Evolutionary conservation across 2,329 filamentous ascomycete species (phyloP).

Genomic region (Hypoxylon sp.): DNA sequence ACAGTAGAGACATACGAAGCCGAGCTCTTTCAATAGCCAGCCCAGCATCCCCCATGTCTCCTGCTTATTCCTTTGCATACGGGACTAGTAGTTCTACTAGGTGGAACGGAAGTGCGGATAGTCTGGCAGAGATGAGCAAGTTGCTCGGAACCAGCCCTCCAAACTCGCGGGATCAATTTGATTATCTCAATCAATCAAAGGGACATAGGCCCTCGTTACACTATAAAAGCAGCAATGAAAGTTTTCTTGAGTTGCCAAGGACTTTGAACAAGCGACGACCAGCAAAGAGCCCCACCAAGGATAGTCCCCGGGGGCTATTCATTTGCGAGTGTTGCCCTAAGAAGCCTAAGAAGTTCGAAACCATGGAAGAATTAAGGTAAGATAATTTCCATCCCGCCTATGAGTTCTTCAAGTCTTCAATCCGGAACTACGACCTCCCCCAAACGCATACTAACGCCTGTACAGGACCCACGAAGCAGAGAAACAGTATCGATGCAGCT

Average conservation of each 20-base stretch:
- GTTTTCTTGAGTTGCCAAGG: slow-evolving; percentile 41
- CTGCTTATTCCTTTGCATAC: slow-evolving; percentile 39
- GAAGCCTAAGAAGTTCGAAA: slow-evolving; percentile 42
- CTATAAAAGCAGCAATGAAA: slow-evolving; percentile 44
- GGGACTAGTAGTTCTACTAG: slow-evolving; percentile 39
- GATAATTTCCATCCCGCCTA: background rate
- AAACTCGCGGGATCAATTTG: slow-evolving; percentile 27
- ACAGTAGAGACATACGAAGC: slow-evolving; percentile 31
- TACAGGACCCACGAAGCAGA: slow-evolving; percentile 39
- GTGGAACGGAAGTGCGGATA: slow-evolving; percentile 41
- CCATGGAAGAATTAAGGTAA: slow-evolving; percentile 40
- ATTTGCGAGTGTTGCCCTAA: slow-evolving; percentile 46
- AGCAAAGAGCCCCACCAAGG: slow-evolving; percentile 8
- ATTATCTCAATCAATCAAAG: slow-evolving; percentile 33
- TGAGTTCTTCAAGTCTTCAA: background rate
- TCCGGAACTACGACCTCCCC: background rate
- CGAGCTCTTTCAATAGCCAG: slow-evolving; percentile 35
- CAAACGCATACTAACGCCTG: slow-evolving; percentile 3
- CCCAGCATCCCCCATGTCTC: slow-evolving; percentile 41
- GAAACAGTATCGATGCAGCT: slow-evolving; percentile 39
- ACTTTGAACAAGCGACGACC: slow-evolving; percentile 34
- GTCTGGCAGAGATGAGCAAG: slow-evolving; percentile 38
- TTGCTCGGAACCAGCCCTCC: slow-evolving; percentile 37
- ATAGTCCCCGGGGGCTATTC: slow-evolving; percentile 2
- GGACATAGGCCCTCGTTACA: slow-evolving; percentile 28